Conservation (phyloP, 2,329 filamentous ascomycete genomes). For the Talaromyces islandicus region DNA sequence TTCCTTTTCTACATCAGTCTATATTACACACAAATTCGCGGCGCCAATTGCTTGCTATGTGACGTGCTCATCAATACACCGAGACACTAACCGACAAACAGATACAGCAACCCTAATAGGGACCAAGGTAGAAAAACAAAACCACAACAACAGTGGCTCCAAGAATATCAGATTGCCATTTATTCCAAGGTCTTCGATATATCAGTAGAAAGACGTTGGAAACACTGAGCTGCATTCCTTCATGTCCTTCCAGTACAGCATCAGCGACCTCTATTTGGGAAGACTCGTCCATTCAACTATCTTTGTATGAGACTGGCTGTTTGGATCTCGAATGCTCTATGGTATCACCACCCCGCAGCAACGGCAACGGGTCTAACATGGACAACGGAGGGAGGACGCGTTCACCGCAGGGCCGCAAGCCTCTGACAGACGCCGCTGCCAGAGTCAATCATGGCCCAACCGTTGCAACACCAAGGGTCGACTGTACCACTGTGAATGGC, state of each 20-base stretch:
- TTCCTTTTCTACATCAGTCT: background rate
- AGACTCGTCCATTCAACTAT: background rate
- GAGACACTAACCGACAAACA: background rate
- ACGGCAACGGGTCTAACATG: conserved; percentile 11
- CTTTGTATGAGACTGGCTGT: background rate
- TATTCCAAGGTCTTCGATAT: background rate
- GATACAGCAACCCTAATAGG: background rate
- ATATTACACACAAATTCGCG: background rate
- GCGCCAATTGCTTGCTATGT: background rate
- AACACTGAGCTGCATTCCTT: background rate
- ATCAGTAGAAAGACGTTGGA: background rate
- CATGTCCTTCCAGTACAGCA: background rate
- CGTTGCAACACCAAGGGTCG: conserved; percentile 13
- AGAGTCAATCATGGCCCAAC: conserved; percentile 41
- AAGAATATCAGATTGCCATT: background rate
- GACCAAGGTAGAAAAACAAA: background rate
- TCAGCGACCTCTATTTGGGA: background rate
- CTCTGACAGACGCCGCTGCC: conserved; percentile 45
- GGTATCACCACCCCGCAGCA: background rate
- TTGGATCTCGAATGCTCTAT: background rate
- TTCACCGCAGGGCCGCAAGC: conserved; percentile 24
- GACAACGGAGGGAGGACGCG: conserved; percentile 13
- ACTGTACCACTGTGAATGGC: conserved; percentile 8
- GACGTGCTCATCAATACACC: background rate
- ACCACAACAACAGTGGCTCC: background rate